Percentiles rank a stretch among this genome's conserved stretches.
These are phyloP conservation scores for Discostella pseudostelligera DNA, from an alignment of 108 stramenopile genomes.

Conservation along the genomic window DNA sequence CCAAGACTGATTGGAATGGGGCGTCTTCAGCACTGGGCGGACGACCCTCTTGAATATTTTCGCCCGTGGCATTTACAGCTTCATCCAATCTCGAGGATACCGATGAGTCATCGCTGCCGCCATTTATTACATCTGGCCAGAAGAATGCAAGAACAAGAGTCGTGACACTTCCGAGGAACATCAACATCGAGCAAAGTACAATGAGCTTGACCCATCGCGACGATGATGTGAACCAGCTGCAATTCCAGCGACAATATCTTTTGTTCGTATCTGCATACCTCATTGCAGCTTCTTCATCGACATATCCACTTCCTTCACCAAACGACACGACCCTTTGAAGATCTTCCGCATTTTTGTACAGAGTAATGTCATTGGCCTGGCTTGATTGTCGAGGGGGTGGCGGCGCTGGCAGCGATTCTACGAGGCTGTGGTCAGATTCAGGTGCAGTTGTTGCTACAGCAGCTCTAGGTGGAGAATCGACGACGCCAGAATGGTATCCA, in stretches of 20 bases:
- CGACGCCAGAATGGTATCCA: neutral
- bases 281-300: constrained; percentile 22
- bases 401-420: constrained; percentile 15
- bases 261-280: neutral
- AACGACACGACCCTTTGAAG: constrained; percentile 16
- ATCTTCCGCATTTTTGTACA: constrained; percentile 19
- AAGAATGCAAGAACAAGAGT: constrained; percentile 17
- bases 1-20: neutral
- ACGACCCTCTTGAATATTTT: neutral
- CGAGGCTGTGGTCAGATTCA: neutral
- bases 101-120: neutral
- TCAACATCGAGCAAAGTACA: constrained; percentile 11
- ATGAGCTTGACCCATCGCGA: constrained; percentile 19
- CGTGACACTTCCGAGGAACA: constrained; percentile 10
- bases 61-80: neutral
- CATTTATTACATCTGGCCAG: neutral
- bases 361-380: constrained; percentile 8
- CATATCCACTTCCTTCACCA: constrained; percentile 19
- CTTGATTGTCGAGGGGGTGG: constrained; percentile 8
- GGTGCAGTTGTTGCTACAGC: neutral
- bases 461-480: constrained; percentile 6
- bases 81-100: constrained; percentile 1
- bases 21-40: neutral
- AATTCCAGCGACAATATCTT: constrained; percentile 3
- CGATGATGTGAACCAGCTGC: constrained; percentile 20